phyloP scores from a whole-genome alignment of 768 basidiomycete genomes.

The Kwoniella dendrophila region DNA sequence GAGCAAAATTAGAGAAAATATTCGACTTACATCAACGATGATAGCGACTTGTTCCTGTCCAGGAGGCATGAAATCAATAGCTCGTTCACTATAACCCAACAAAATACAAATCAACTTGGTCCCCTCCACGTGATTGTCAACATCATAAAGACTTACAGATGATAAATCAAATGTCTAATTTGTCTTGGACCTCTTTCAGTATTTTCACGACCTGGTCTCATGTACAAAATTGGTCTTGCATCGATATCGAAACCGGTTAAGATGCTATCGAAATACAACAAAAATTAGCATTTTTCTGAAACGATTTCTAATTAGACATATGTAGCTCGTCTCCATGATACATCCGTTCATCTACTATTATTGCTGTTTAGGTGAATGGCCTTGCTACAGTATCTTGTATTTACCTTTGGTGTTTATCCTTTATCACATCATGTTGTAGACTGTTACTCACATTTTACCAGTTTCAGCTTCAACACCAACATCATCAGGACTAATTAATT shows the following conservation, averaged over 20 bases:
- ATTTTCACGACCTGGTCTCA: constrained; percentile 85
- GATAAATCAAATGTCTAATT: constrained; percentile 81
- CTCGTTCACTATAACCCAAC: constrained; percentile 68
- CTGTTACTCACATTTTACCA: constrained; percentile 74
- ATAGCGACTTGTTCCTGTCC: constrained; percentile 73
- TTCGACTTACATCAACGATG: constrained; percentile 31
- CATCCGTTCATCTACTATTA: too few relatives aligned
- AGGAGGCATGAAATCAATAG: constrained; percentile 83
- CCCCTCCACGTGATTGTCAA: background rate
- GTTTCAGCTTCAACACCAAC: constrained; percentile 74
- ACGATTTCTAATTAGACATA: too few relatives aligned
- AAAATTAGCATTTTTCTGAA: too few relatives aligned
- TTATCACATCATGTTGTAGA: background rate
- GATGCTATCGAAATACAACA: too few relatives aligned
- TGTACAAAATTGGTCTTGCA: constrained; percentile 82
- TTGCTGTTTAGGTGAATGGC: too few relatives aligned
- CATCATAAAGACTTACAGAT: constrained; percentile 63
- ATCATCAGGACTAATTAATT: constrained; percentile 78
- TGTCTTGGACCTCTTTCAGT: constrained; percentile 76
- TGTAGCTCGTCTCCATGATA: too few relatives aligned
- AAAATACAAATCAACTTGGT: background rate
- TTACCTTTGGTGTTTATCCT: background rate
- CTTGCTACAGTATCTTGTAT: too few relatives aligned
- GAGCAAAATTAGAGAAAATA: background rate
- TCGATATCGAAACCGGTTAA: constrained; percentile 83